Conservation (phyloP, 352 stramenopile genomes). For the Blastocystis sp. region DNA sequence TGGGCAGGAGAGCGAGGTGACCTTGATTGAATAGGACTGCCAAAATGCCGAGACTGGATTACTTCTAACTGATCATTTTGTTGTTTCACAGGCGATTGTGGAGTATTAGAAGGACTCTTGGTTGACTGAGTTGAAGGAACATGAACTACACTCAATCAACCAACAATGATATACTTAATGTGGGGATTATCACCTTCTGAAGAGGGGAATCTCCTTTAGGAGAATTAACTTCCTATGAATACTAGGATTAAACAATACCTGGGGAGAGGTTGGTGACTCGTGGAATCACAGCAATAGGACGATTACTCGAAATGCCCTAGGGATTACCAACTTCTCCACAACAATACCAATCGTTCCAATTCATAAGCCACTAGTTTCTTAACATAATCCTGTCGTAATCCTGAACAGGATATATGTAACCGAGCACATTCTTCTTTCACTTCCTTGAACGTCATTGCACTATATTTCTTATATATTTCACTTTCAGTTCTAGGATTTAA, state of each 20-base stretch:
- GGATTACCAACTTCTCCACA: not conserved
- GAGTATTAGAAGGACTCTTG: too few species aligned
- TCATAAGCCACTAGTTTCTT: slow-evolving; percentile 17
- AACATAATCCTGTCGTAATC: not conserved
- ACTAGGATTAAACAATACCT: not conserved
- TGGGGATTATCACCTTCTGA: too few species aligned
- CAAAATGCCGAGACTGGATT: too few species aligned
- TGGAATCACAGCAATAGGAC: not conserved
- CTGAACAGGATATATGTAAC: not conserved
- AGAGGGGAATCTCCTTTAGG: too few species aligned
- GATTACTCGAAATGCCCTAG: not conserved
- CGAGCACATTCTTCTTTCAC: slow-evolving; percentile 16
- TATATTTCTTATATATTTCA: not conserved
- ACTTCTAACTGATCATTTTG: too few species aligned
- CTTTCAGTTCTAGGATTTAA: not conserved
- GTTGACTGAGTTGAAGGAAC: too few species aligned
- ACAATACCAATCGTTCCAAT: not conserved
- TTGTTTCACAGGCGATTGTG: too few species aligned
- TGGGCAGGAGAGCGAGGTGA: not conserved
- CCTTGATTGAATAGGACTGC: not conserved
- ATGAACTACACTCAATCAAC: too few species aligned
- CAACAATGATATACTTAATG: too few species aligned
- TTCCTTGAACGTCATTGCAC: not conserved
- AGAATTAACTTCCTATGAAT: not conserved
- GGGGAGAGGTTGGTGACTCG: not conserved